Evolutionary conservation across 2,329 filamentous ascomycete species (phyloP), one percentile per base, ranked within the genome.

Genomic region (Cladophialophora immunda): DNA sequence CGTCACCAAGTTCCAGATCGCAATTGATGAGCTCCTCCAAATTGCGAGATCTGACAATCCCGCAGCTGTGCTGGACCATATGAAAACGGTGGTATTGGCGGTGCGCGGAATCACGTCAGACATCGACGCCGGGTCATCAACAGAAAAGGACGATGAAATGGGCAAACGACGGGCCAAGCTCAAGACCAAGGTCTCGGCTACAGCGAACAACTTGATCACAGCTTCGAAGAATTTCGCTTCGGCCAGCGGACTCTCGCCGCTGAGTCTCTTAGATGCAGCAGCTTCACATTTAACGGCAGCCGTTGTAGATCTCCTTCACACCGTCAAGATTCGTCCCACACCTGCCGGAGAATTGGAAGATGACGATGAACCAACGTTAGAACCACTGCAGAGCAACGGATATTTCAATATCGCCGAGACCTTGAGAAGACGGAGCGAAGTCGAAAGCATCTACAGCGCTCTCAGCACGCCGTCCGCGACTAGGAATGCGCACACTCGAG

Each of bases 191-290:
- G 91, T 98, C 2, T 96, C 93, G n/a, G 90, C 91, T 2, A 97
- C 94, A 1, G 94, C 95, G 57, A 98, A 98, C 83, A 95, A 94
- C 75, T 84, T 99, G 65, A 97, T 98, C 74, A 98, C 94, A 2
- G 93, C 94, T 1, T 91, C 92, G 36, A 97, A 96, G 81, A 97
- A 97, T 76, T 97, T 95, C 78, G 90, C 92, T 36, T 86, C 88
- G 11, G 90, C 93, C 0, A 89, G 88, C 22, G 95, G 95, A 32
- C 86, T 99, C 34, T 94, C 93, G 1, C 95, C 95, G 0, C 90
- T 99, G n/a, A 97, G 93, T 5, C 81, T 99, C 2, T 84, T 99
- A 25, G 95, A 99, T 78, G 95, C 94, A 3, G 94, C 95, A 1
- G 93, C 94, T 7, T 95, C 92, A 27, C 93, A 99, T 79, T 84